Conservation (phyloP, 192 early-diverging fungal genomes). For the Entomortierella lignicola region DNA sequence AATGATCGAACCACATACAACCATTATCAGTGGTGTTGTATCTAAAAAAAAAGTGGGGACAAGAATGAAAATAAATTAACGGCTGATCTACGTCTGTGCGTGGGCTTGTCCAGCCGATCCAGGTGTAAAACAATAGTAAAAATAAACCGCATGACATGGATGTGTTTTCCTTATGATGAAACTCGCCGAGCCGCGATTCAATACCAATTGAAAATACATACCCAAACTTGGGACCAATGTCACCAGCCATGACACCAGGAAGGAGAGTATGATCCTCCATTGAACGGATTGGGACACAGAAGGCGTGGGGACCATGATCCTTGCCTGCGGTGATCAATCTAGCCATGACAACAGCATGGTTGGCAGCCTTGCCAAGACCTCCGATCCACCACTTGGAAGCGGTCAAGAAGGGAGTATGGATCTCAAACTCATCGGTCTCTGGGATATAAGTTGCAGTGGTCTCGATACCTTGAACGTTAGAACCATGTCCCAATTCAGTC, state of each 20-base stretch:
- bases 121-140: too few relatives aligned
- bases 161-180: too few relatives aligned
- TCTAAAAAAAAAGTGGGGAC: conserved; percentile 1
- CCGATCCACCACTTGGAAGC: conserved; percentile 92
- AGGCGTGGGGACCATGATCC: conserved; percentile 80
- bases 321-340: conserved; percentile 79
- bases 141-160: too few relatives aligned
- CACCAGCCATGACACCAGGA: conserved; percentile 82
- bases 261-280: conserved; percentile 77
- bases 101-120: background rate
- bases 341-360: conserved; percentile 89
- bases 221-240: conserved; percentile 91
- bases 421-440: conserved; percentile 87
- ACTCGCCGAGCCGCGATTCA: background rate
- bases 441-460: conserved; percentile 87
- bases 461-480: conserved; percentile 89
- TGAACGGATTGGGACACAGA: conserved; percentile 84
- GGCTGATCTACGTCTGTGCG: background rate
- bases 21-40: conserved; percentile 90
- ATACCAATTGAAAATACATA: conserved; percentile 9
- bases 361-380: conserved; percentile 80
- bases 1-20: conserved; percentile 84
- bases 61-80: background rate
- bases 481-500: conserved; percentile 83
- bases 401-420: conserved; percentile 82